These are phyloP conservation scores for Alternaria incomplexa DNA, from an alignment of 2,329 filamentous ascomycete species.

Conservation along the genomic window DNA sequence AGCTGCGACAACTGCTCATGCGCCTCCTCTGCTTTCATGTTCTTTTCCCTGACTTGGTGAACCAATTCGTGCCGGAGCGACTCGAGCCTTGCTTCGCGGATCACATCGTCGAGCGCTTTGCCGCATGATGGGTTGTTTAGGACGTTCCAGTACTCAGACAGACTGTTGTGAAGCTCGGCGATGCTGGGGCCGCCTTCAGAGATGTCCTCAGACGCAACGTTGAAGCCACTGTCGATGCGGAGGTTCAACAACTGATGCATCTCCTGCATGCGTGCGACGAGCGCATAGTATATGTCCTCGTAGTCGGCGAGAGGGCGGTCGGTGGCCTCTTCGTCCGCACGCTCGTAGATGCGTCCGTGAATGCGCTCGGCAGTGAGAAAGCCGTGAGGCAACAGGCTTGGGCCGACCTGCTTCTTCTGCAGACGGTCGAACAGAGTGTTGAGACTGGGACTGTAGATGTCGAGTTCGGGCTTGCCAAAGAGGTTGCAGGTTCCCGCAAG, in stretches of 20 bases:
- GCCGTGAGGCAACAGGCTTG: conserved; percentile 18
- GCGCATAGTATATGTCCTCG: conserved; percentile 43
- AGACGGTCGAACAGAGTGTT: conserved; percentile 41
- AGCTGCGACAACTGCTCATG: conserved; percentile 23
- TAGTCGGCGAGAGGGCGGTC: conserved; percentile 48
- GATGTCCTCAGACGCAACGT: conserved; percentile 10
- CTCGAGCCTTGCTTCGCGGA: conserved; percentile 26
- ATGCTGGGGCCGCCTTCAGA: conserved; percentile 21
- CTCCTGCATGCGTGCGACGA: conserved; percentile 33
- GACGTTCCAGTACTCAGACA: conserved; percentile 29
- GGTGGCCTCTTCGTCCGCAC: conserved; percentile 48
- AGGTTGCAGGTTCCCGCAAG: conserved; percentile 15
- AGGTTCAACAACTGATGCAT: conserved; percentile 29
- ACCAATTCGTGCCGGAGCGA: conserved; percentile 24
- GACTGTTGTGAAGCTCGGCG: conserved; percentile 14
- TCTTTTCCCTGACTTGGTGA: conserved; percentile 10
- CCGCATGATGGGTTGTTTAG: conserved; percentile 34
- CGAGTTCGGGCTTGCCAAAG: conserved; percentile 7
- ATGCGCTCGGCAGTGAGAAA: conserved; percentile 15
- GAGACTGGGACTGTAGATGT: conserved; percentile 38
- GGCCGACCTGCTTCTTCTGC: conserved; percentile 34
- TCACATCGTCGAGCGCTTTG: conserved; percentile 33
- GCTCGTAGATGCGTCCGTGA: conserved; percentile 42
- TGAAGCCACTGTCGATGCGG: conserved; percentile 37
- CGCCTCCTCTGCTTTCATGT: conserved; percentile 17